These are phyloP conservation scores for Phyllosticta paracitricarpa DNA, from an alignment of 2,329 filamentous ascomycete species.

Conservation along the genomic window DNA sequence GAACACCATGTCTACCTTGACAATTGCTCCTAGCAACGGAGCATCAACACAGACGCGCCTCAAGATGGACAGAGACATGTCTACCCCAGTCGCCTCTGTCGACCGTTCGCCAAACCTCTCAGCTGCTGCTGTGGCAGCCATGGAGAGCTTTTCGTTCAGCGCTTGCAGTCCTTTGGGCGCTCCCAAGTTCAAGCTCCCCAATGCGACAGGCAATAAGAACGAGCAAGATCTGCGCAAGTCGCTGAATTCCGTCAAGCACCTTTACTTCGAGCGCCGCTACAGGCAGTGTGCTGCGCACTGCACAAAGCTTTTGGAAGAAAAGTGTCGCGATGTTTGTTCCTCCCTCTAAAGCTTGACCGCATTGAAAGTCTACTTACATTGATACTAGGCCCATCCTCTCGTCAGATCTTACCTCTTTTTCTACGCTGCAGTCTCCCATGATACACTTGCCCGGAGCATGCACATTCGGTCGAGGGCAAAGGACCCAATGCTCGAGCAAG, in stretches of 20 bases:
- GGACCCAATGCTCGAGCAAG: constrained; percentile 21
- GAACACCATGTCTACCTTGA: background rate
- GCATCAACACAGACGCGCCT: background rate
- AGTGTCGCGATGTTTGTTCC: background rate
- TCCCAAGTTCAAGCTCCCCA: constrained; percentile 1
- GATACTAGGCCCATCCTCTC: constrained; percentile 23
- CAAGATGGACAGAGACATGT: background rate
- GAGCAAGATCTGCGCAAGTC: constrained; percentile 1
- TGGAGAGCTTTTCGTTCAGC: background rate
- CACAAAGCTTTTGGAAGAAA: constrained; percentile 18
- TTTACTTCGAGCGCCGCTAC: constrained; percentile 23
- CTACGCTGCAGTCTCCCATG: constrained; percentile 28
- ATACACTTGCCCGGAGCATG: constrained; percentile 26
- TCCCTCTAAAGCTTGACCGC: background rate
- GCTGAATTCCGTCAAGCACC: constrained; percentile 7
- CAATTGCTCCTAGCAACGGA: background rate
- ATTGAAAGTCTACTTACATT: background rate
- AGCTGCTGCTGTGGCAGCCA: background rate
- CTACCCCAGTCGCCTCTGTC: background rate
- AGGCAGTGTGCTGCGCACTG: constrained; percentile 24
- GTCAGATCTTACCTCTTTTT: constrained; percentile 27
- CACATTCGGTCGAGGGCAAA: constrained; percentile 20
- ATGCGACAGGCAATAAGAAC: background rate
- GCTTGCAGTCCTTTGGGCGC: background rate
- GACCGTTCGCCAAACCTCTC: background rate